These are phyloP conservation scores for Diaporthe nobilis DNA, from an alignment of 2,329 filamentous ascomycete species.

Conservation along the genomic window DNA sequence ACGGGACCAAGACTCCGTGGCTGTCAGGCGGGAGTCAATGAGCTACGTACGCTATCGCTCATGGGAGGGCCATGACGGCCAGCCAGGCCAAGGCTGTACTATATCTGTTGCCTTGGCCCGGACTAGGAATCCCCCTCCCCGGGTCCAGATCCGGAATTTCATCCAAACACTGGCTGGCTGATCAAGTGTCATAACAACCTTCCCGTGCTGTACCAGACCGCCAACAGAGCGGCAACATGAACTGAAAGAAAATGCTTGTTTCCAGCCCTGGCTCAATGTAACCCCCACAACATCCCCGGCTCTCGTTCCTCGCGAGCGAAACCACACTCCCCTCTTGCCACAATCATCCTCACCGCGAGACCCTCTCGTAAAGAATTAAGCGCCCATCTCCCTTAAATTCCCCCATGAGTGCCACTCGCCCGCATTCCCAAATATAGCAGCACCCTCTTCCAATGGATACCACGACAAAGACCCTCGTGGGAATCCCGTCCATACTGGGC, in stretches of 20 bases:
- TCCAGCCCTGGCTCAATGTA: constrained; percentile 13
- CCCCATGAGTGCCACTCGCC: too few species aligned
- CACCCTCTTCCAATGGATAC: not conserved
- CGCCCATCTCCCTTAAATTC: not conserved
- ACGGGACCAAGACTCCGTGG: not conserved
- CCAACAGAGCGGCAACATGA: not conserved
- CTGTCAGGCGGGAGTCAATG: not conserved
- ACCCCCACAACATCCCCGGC: not conserved
- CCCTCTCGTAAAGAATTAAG: not conserved
- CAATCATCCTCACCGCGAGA: not conserved
- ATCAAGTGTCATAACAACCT: not conserved
- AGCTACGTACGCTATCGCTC: not conserved
- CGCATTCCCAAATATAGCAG: constrained; percentile 7
- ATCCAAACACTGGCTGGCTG: not conserved
- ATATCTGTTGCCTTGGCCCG: not conserved
- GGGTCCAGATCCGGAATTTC: not conserved
- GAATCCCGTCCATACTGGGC: not conserved
- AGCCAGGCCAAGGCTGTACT: not conserved
- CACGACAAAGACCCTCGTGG: not conserved
- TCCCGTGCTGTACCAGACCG: not conserved
- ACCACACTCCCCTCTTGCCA: not conserved
- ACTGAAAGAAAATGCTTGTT: not conserved
- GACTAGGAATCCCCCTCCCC: not conserved
- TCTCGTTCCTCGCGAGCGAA: not conserved
- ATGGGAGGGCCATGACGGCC: not conserved